Conservation (phyloP, 2,329 filamentous ascomycete genomes). For the Cadophora sp. region DNA sequence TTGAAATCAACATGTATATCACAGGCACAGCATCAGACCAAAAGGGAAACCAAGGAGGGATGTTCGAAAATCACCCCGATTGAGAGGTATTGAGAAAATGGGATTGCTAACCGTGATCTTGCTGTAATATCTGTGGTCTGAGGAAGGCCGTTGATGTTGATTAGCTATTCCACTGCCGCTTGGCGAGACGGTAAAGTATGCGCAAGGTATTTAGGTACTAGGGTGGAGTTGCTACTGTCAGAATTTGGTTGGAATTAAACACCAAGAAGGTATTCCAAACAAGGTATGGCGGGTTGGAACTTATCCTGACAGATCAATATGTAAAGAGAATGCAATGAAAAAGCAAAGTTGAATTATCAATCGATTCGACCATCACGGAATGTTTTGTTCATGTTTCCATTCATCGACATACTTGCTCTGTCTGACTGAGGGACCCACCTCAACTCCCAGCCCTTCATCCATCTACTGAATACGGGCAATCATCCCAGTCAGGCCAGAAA, state of each 20-base stretch:
- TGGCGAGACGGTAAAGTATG: no score
- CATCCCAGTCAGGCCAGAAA: constrained; percentile 1
- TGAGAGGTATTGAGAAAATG: no score
- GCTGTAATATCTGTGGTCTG: no score
- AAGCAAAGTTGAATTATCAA: neutral
- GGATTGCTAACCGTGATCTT: neutral
- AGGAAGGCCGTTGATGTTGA: no score
- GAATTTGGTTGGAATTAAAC: neutral
- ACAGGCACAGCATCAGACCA: neutral
- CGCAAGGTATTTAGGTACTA: no score
- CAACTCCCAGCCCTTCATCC: constrained; percentile 13
- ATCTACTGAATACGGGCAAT: neutral
- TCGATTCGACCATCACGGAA: neutral
- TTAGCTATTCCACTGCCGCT: no score
- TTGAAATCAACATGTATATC: constrained; percentile 13
- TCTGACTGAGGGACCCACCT: neutral
- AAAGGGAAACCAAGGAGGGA: neutral
- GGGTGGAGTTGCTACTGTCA: neutral
- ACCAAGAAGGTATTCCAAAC: no score
- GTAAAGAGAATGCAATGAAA: neutral
- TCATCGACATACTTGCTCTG: constrained; percentile 8
- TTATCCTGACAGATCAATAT: neutral
- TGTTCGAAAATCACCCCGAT: neutral
- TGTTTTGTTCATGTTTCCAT: constrained; percentile 2
- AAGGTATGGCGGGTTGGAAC: neutral